Percentiles rank a stretch among this genome's conserved stretches.
phyloP scores from a whole-genome alignment of 225 moss, liverwort and hornwort genomes.

The Ulota crispa region DNA sequence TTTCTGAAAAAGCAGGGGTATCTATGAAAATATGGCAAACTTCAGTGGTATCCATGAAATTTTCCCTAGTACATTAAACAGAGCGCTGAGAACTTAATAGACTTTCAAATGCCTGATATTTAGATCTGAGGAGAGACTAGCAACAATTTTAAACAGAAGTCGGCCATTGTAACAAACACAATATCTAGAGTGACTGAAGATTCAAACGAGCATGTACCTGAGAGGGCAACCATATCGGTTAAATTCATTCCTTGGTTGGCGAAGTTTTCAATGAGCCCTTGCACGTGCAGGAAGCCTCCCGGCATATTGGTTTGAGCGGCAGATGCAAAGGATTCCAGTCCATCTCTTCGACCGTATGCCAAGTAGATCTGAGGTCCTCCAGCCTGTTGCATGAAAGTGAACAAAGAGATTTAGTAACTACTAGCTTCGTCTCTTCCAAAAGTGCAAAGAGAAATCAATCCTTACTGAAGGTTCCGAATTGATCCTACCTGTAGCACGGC shows the following conservation, averaged over 20 bases:
- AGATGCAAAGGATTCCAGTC: constrained; percentile 41
- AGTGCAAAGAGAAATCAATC: not conserved
- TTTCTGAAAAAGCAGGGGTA: too few species aligned
- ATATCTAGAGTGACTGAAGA: not conserved
- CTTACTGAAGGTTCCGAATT: not conserved
- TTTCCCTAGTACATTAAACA: too few species aligned
- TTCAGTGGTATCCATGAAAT: too few species aligned
- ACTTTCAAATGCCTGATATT: not conserved
- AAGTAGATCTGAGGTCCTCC: constrained; percentile 47
- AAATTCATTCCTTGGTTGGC: constrained; percentile 39
- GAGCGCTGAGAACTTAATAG: not conserved
- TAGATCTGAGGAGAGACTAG: not conserved
- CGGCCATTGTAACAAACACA: too few species aligned
- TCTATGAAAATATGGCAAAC: too few species aligned
- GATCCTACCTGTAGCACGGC: constrained; percentile 33
- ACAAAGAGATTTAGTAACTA: not conserved
- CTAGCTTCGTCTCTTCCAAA: not conserved
- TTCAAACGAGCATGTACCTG: constrained; percentile 18
- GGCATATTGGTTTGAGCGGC: constrained; percentile 49
- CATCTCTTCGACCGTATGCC: constrained; percentile 46
- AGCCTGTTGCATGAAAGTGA: constrained; percentile 16
- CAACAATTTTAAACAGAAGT: not conserved
- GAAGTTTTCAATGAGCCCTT: constrained; percentile 43
- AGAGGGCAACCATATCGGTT: constrained; percentile 50
- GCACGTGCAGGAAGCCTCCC: constrained; percentile 38